Percentiles rank a stretch among this genome's conserved stretches.
Evolutionary conservation across 73 alveolate genomes (phyloP).

Genomic region (Paramecium octaurelia): DNA sequence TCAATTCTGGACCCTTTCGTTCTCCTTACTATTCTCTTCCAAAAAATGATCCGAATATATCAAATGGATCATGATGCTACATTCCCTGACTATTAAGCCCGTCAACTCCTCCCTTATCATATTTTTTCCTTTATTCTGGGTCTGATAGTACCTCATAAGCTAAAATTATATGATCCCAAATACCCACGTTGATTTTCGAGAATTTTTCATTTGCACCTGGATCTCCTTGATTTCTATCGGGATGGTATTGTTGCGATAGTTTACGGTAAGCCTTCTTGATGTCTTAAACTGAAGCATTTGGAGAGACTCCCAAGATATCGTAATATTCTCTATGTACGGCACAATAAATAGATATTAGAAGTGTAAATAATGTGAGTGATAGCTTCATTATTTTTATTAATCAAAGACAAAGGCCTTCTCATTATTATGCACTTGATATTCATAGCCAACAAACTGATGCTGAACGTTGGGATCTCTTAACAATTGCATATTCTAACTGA

Average conservation of each 20-base stretch:
- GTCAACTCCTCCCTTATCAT: slow-evolving; percentile 86
- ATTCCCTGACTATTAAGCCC: slow-evolving; percentile 74
- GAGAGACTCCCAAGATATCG: slow-evolving; percentile 70
- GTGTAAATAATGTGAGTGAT: not conserved
- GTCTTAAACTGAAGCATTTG: slow-evolving; percentile 78
- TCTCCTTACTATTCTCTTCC: slow-evolving; percentile 74
- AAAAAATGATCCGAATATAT: slow-evolving; percentile 79
- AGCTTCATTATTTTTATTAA: slow-evolving; percentile 1
- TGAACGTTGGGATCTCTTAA: slow-evolving; percentile 24
- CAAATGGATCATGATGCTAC: slow-evolving; percentile 81
- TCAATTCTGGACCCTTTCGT: slow-evolving; percentile 73
- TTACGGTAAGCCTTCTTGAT: slow-evolving; percentile 82
- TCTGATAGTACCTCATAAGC: slow-evolving; percentile 87
- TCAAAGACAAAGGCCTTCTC: not conserved
- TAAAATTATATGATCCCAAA: not conserved
- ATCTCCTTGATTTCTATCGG: slow-evolving; percentile 82
- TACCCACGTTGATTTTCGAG: slow-evolving; percentile 65
- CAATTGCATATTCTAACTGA: not conserved
- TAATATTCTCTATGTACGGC: slow-evolving; percentile 72
- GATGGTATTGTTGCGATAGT: slow-evolving; percentile 78
- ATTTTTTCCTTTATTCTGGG: slow-evolving; percentile 77
- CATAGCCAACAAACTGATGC: not conserved
- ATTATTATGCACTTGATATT: not conserved
- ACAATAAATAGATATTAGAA: not conserved
- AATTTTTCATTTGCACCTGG: slow-evolving; percentile 60